Conservation (phyloP, 768 basidiomycete species). For the Collybia sordida region DNA sequence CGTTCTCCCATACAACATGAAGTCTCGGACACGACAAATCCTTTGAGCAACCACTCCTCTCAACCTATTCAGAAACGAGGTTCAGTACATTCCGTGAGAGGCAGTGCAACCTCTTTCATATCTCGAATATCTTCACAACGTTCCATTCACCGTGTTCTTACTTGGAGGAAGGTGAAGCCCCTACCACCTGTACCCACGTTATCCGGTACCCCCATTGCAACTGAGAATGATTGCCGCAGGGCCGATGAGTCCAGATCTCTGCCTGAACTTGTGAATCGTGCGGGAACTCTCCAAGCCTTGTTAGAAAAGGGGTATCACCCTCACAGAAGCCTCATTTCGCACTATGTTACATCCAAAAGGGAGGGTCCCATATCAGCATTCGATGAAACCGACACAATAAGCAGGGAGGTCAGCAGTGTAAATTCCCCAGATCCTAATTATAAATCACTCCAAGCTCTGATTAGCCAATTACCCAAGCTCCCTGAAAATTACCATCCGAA, state of each 20-base stretch:
- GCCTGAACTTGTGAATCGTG: slow-evolving; percentile 52
- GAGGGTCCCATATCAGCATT: slow-evolving; percentile 18
- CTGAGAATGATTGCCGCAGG: slow-evolving; percentile 39
- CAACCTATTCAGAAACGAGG: slow-evolving; percentile 17
- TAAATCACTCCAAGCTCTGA: background rate
- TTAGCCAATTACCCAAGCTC: background rate
- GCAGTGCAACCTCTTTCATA: slow-evolving; percentile 49
- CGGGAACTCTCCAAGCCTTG: slow-evolving; percentile 45
- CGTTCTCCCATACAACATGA: background rate
- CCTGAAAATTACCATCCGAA: background rate
- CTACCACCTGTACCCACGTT: slow-evolving; percentile 59
- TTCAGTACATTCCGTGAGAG: slow-evolving; percentile 47
- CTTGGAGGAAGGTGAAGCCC: slow-evolving; percentile 50
- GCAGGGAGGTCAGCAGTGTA: background rate
- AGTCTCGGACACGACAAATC: too few species aligned
- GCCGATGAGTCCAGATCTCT: slow-evolving; percentile 48
- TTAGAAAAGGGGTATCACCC: slow-evolving; percentile 55
- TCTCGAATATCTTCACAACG: slow-evolving; percentile 44
- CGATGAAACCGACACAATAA: slow-evolving; percentile 14
- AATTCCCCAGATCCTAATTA: background rate
- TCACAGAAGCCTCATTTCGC: slow-evolving; percentile 39
- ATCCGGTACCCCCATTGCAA: slow-evolving; percentile 42
- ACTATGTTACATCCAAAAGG: slow-evolving; percentile 16
- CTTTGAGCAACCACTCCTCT: too few species aligned
- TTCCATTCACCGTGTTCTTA: slow-evolving; percentile 34